Evolutionary conservation across 306 rosid genomes (phyloP).

Genomic region (Castanea sativa): DNA sequence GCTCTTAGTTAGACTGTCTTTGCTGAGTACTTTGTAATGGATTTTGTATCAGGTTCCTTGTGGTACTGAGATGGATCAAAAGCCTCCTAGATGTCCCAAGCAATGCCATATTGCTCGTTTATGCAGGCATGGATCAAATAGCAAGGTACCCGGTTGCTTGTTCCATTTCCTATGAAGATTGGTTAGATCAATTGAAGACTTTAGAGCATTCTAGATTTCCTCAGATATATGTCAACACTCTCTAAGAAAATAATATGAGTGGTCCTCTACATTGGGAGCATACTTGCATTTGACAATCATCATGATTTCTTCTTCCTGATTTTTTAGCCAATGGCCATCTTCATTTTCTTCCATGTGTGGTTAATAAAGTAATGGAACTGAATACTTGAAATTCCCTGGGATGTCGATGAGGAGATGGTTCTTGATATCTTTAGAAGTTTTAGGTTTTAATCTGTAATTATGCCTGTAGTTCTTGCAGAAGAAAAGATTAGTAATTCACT

Average conservation of each 20-base stretch:
- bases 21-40: constrained; percentile 24
- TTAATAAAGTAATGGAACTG: neutral
- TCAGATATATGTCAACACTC: neutral
- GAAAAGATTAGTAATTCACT: neutral
- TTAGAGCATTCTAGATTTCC: constrained; percentile 6
- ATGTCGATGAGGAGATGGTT: neutral
- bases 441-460: constrained; percentile 1
- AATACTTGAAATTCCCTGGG: neutral
- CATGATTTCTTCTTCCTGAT: neutral
- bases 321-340: neutral
- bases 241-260: neutral
- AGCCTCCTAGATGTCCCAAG: constrained; percentile 85
- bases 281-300: neutral
- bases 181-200: constrained; percentile 1
- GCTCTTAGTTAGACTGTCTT: constrained; percentile 5
- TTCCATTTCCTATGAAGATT: constrained; percentile 16
- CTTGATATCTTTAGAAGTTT: neutral
- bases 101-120: constrained; percentile 62
- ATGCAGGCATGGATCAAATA: constrained; percentile 67
- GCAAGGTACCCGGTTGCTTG: constrained; percentile 54
- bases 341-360: neutral
- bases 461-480: neutral
- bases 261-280: neutral
- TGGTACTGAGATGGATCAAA: constrained; percentile 91
- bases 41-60: constrained; percentile 77